phyloP scores from a whole-genome alignment of 208 protist species.

The Crithidia brevicula region DNA sequence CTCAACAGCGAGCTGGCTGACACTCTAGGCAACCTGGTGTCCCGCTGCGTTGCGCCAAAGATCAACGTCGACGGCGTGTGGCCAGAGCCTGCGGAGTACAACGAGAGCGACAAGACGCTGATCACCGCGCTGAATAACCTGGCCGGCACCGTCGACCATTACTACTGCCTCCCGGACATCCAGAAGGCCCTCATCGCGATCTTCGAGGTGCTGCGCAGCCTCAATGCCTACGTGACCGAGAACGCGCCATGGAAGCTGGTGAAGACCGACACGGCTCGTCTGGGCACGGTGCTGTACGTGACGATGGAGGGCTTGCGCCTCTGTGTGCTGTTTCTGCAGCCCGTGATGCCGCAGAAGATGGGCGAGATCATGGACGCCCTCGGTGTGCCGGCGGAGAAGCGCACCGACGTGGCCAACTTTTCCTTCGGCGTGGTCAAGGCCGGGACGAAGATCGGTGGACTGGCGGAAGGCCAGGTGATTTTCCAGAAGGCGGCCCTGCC shows the following conservation, averaged over 20 bases:
- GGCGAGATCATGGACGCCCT: slow-evolving; percentile 87
- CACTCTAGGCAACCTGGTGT: slow-evolving; percentile 94
- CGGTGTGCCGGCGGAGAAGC: slow-evolving; percentile 64
- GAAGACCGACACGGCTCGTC: slow-evolving; percentile 72
- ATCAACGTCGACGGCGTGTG: slow-evolving; percentile 82
- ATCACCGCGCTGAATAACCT: slow-evolving; percentile 70
- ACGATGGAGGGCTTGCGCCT: slow-evolving; percentile 91
- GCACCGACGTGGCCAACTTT: slow-evolving; percentile 65
- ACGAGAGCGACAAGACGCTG: slow-evolving; percentile 56
- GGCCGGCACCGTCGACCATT: slow-evolving; percentile 79
- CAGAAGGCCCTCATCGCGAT: slow-evolving; percentile 85
- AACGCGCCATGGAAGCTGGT: slow-evolving; percentile 94
- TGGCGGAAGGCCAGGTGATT: slow-evolving; percentile 65
- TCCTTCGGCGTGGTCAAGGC: slow-evolving; percentile 65
- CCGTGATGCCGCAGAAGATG: slow-evolving; percentile 85
- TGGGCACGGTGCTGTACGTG: slow-evolving; percentile 91
- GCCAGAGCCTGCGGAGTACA: slow-evolving; percentile 75
- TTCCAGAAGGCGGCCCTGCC: slow-evolving; percentile 67
- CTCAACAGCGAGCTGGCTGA: slow-evolving; percentile 95
- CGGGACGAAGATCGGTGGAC: slow-evolving; percentile 58
- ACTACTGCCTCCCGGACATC: slow-evolving; percentile 86
- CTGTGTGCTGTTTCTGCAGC: slow-evolving; percentile 76
- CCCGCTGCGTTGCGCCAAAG: slow-evolving; percentile 83
- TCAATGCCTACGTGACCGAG: slow-evolving; percentile 93
- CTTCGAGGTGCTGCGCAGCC: slow-evolving; percentile 83